These are phyloP conservation scores for Ascochyta koolunga DNA, from an alignment of 2,329 filamentous ascomycete genomes.

Conservation along the genomic window DNA sequence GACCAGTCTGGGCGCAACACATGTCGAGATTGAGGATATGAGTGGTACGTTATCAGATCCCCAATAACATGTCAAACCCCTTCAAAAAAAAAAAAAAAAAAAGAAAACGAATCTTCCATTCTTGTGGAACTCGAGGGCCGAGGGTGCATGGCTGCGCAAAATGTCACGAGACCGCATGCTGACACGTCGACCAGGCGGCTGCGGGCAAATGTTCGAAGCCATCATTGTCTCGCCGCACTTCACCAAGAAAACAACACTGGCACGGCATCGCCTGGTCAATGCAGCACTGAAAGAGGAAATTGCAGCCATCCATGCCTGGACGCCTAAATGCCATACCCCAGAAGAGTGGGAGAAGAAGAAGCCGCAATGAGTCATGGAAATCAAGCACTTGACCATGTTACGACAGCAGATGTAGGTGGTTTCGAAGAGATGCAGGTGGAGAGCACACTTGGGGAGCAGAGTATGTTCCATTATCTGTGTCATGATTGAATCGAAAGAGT, in stretches of 20 bases:
- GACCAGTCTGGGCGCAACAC: constrained; percentile 71
- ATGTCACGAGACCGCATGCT: constrained; percentile 13
- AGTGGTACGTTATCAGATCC: constrained; percentile 66
- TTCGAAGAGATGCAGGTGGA: too few relatives aligned
- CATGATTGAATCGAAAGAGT: too few relatives aligned
- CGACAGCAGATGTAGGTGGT: not conserved
- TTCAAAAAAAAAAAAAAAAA: too few relatives aligned
- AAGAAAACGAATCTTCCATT: too few relatives aligned
- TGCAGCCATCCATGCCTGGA: constrained; percentile 91
- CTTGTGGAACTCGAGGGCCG: too few relatives aligned
- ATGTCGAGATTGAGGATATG: constrained; percentile 90
- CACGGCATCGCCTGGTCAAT: constrained; percentile 87
- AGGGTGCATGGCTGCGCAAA: not conserved
- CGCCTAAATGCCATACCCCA: constrained; percentile 88
- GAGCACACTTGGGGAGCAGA: too few relatives aligned
- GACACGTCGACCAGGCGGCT: constrained; percentile 61
- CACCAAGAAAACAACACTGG: constrained; percentile 69
- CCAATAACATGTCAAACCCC: not conserved
- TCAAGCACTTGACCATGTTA: not conserved
- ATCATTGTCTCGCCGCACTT: constrained; percentile 66
- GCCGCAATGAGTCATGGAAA: constrained; percentile 31
- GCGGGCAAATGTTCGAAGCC: constrained; percentile 73
- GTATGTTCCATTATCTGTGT: too few relatives aligned
- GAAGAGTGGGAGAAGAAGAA: constrained; percentile 82
- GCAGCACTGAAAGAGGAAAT: constrained; percentile 84